These are phyloP conservation scores for Candida namnaoensis DNA, from an alignment of 805 yeast genomes.

Conservation along the genomic window DNA sequence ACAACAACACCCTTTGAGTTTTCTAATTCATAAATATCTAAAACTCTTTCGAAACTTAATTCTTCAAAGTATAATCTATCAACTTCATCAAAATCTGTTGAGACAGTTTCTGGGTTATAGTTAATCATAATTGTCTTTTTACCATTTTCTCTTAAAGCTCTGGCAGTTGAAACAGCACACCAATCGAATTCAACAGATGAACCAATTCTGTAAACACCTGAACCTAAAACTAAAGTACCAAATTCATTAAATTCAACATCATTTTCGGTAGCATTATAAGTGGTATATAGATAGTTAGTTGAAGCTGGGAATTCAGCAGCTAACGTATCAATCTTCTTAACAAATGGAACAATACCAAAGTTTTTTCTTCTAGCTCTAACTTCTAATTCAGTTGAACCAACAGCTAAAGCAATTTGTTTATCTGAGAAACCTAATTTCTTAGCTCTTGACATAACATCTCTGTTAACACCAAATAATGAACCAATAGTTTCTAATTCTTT, in stretches of 20 bases:
- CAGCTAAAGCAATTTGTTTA: constrained; percentile 78
- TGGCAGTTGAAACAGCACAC: constrained; percentile 98
- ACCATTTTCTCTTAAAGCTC: constrained; percentile 83
- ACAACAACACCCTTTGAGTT: constrained; percentile 85
- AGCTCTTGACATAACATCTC: constrained; percentile 67
- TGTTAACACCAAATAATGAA: constrained; percentile 48
- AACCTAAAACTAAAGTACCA: constrained; percentile 92
- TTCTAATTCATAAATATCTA: constrained; percentile 96
- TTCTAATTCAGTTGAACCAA: constrained; percentile 65
- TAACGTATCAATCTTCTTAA: constrained; percentile 91
- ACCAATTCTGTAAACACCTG: constrained; percentile 99
- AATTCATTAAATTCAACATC: constrained; percentile 83
- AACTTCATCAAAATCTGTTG: constrained; percentile 97
- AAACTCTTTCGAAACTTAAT: constrained; percentile 87
- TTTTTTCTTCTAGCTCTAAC: constrained; percentile 78
- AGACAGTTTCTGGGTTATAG: constrained; percentile 97
- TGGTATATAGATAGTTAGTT: constrained; percentile 91
- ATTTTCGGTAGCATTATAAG: constrained; percentile 83
- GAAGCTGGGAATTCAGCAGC: constrained; percentile 99
- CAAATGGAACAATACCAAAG: constrained; percentile 81
- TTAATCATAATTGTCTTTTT: constrained; percentile 92
- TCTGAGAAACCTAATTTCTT: constrained; percentile 95
- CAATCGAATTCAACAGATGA: constrained; percentile 98
- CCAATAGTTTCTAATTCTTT: constrained; percentile 64
- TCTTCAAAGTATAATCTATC: constrained; percentile 96